Evolutionary conservation across 139 green algal species (phyloP), one percentile per base, ranked within the genome.

Genomic region (Mesotaenium endlicherianum): DNA sequence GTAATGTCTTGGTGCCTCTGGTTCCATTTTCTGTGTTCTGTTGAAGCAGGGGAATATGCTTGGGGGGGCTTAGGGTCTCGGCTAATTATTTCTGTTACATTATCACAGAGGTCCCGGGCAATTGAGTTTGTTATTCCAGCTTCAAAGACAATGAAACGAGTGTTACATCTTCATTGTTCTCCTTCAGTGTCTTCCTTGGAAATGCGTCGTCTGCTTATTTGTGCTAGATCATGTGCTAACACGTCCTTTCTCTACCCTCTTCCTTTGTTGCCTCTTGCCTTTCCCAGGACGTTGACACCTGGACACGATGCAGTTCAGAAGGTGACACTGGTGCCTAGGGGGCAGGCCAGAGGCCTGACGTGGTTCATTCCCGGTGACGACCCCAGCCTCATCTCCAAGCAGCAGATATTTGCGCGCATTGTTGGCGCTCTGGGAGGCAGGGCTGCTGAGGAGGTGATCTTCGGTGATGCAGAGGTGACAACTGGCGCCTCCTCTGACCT

Each of bases 301-400:
- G 96, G 96, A 64, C 96, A 99, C 85, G 96, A 99, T 89, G 85
- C 95, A 6, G 96, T 99, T 74, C 96, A 99, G 92, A 99, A 99
- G 93, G 96, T 99, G 0, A 99, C 96, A 2, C 91, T 99, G 2
- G 94, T 99, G 70, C 96, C 96, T 2, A 92, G 96, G 76, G 96
- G 96, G 36, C 96, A 99, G 92, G 96, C 96, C 0, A 90, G 92
- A 36, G 96, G 96, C 30, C 92, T 99, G 6, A 99, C 96, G 26
- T 99, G 96, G 96, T 99, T 98, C 91, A 92, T 97, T 55, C 95
- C 95, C 3, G 90, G 93, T 50, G 96, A 99, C 82, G 96, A 99
- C 87, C 93, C 96, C 50, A 93, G 90, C 31, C 92, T 99, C n/a
- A 97, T 99, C 80, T 94, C 85, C 89, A 98, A 97, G 92, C 77